Percentiles rank a stretch among this genome's conserved stretches.
Evolutionary conservation across 108 stramenopile genomes (phyloP).

Genomic region (Cyclotella baltica): DNA sequence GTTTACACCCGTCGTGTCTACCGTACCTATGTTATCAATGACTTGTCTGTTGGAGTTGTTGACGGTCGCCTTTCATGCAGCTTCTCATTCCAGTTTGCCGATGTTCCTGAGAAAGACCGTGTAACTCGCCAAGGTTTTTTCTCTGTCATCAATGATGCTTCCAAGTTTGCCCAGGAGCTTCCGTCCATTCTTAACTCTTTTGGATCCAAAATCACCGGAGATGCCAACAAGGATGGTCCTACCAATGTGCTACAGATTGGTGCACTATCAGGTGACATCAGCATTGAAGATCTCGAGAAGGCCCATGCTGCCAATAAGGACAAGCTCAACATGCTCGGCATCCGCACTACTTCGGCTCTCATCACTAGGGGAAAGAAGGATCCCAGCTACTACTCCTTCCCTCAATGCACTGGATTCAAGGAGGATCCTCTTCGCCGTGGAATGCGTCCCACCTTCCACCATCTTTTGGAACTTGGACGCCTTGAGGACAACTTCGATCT

Average conservation of each 20-base stretch:
- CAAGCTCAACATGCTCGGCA: slow-evolving; percentile 74
- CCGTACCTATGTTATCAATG: slow-evolving; percentile 89
- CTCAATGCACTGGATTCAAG: slow-evolving; percentile 73
- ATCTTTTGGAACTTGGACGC: slow-evolving; percentile 90
- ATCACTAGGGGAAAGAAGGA: slow-evolving; percentile 74
- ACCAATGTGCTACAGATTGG: slow-evolving; percentile 91
- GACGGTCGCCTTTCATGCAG: slow-evolving; percentile 80
- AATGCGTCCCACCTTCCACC: slow-evolving; percentile 98
- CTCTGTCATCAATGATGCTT: slow-evolving; percentile 60
- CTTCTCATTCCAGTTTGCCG: slow-evolving; percentile 91
- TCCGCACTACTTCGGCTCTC: slow-evolving; percentile 87
- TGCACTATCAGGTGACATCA: slow-evolving; percentile 27
- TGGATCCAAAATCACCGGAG: slow-evolving; percentile 64
- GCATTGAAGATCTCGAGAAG: slow-evolving; percentile 61
- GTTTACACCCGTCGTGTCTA: slow-evolving; percentile 95
- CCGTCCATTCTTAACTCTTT: slow-evolving; percentile 70
- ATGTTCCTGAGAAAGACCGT: slow-evolving; percentile 71
- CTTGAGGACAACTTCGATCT: slow-evolving; percentile 86
- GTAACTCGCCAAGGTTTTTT: slow-evolving; percentile 79
- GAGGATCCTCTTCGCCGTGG: slow-evolving; percentile 94
- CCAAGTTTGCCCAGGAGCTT: slow-evolving; percentile 59
- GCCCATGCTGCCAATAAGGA: slow-evolving; percentile 59
- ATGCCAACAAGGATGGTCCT: slow-evolving; percentile 60
- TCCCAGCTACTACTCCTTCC: slow-evolving; percentile 90
- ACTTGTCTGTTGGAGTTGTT: slow-evolving; percentile 63